phyloP scores from a whole-genome alignment of 495 filamentous ascomycete species.

The Aspergillus nidulans region DNA sequence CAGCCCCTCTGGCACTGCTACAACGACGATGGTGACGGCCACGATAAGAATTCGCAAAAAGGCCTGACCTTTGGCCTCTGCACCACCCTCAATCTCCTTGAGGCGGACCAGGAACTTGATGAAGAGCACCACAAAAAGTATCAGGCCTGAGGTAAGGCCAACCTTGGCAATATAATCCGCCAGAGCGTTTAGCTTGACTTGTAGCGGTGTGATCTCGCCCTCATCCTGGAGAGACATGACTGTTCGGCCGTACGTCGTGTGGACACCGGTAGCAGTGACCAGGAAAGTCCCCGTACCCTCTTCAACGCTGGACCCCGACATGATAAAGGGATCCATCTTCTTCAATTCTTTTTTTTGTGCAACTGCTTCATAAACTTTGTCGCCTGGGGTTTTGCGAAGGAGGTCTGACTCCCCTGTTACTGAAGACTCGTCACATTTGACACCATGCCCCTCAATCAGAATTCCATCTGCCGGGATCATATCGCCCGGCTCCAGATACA shows the following conservation, averaged over 20 bases:
- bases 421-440: constrained; percentile 79
- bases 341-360: constrained; percentile 66
- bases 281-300: constrained; percentile 86
- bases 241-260: constrained; percentile 86
- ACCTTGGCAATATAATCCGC: constrained; percentile 94
- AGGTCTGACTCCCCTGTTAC: constrained; percentile 84
- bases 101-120: constrained; percentile 80
- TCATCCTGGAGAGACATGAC: constrained; percentile 91
- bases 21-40: constrained; percentile 93
- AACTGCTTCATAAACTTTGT: constrained; percentile 78
- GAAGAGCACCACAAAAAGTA: constrained; percentile 90
- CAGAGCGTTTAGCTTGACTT: constrained; percentile 84
- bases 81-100: constrained; percentile 45
- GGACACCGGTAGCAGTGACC: constrained; percentile 78
- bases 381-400: constrained; percentile 63
- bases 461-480: constrained; percentile 78
- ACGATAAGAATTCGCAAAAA: constrained; percentile 95
- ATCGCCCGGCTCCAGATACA: constrained; percentile 84
- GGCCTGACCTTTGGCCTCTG: constrained; percentile 74
- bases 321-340: constrained; percentile 91
- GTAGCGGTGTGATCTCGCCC: constrained; percentile 87
- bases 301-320: constrained; percentile 86
- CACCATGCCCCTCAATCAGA: constrained; percentile 65
- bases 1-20: constrained; percentile 90
- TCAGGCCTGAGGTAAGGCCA: constrained; percentile 72